Evolutionary conservation across 495 filamentous ascomycete genomes (phyloP).

Genomic region (Neurospora sp.): DNA sequence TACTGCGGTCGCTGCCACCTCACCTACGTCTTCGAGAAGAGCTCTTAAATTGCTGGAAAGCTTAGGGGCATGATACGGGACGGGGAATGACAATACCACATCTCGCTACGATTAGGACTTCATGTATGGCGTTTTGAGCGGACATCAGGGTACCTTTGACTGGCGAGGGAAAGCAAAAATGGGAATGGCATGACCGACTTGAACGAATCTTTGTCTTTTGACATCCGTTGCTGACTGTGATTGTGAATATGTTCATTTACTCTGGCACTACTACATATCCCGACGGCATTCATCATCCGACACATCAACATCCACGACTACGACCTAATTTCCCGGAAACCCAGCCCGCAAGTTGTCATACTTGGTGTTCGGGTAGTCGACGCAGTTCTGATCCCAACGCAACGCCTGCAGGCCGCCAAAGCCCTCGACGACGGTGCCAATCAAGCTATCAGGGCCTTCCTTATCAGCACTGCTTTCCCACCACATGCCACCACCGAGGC

Average conservation of each 20-base stretch:
- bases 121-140: constrained; percentile 26
- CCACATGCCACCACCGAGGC: constrained; percentile 87
- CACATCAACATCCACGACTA: neutral
- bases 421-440: constrained; percentile 54
- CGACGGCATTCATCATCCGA: neutral
- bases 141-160: constrained; percentile 20
- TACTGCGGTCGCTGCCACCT: constrained; percentile 99
- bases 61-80: constrained; percentile 4
- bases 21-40: constrained; percentile 98
- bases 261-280: neutral
- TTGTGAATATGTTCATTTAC: neutral
- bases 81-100: constrained; percentile 15
- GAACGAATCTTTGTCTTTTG: neutral
- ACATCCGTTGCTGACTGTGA: neutral
- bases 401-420: constrained; percentile 43
- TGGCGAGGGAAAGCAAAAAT: constrained; percentile 28
- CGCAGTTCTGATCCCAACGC: constrained; percentile 54
- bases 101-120: constrained; percentile 18
- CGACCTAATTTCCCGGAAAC: constrained; percentile 32
- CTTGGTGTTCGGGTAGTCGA: constrained; percentile 63
- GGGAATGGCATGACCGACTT: constrained; percentile 15
- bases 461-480: constrained; percentile 89
- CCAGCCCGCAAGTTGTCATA: constrained; percentile 69
- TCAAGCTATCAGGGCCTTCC: constrained; percentile 53
- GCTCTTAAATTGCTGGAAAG: constrained; percentile 15